A percentile compares a stretch with the other conserved stretches of the same genome.
Evolutionary conservation across 2,329 filamentous ascomycete species (phyloP).

Genomic region (Paraphaeosphaeria sporulosa): DNA sequence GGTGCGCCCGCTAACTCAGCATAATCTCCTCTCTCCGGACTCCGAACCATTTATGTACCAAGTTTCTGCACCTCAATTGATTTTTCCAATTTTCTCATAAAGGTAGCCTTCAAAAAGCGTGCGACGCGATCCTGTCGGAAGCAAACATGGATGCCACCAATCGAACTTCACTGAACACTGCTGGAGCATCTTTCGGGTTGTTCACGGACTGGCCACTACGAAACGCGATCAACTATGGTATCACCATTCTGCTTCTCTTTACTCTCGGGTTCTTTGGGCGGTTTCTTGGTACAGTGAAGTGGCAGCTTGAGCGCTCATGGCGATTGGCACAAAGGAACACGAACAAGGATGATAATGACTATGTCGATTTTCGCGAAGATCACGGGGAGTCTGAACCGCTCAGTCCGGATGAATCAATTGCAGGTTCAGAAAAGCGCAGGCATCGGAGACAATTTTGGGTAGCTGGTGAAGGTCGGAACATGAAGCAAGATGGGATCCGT

Average conservation of each 20-base stretch:
- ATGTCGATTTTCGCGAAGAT: neutral
- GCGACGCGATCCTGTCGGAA: neutral
- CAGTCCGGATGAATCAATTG: neutral
- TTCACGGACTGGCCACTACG: slow-evolving; percentile 39
- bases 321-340: slow-evolving; percentile 7
- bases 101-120: too few species aligned
- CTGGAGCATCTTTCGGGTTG: slow-evolving; percentile 32
- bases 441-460: slow-evolving; percentile 25
- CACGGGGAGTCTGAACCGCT: slow-evolving; percentile 11
- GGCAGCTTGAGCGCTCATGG: slow-evolving; percentile 36
- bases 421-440: neutral
- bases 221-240: slow-evolving; percentile 32
- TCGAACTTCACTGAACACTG: neutral
- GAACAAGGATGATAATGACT: slow-evolving; percentile 15
- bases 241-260: slow-evolving; percentile 39
- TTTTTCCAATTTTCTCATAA: too few species aligned
- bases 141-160: neutral
- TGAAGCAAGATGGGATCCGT: slow-evolving; percentile 28
- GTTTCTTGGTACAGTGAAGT: slow-evolving; percentile 38
- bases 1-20: slow-evolving; percentile 1
- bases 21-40: neutral
- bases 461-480: slow-evolving; percentile 28
- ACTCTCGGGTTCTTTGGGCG: slow-evolving; percentile 37
- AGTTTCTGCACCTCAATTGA: too few species aligned
- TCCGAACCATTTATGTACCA: too few species aligned